Conservation (phyloP, 805 yeast species). For the Saccharomycopsis synnaedendra region DNA sequence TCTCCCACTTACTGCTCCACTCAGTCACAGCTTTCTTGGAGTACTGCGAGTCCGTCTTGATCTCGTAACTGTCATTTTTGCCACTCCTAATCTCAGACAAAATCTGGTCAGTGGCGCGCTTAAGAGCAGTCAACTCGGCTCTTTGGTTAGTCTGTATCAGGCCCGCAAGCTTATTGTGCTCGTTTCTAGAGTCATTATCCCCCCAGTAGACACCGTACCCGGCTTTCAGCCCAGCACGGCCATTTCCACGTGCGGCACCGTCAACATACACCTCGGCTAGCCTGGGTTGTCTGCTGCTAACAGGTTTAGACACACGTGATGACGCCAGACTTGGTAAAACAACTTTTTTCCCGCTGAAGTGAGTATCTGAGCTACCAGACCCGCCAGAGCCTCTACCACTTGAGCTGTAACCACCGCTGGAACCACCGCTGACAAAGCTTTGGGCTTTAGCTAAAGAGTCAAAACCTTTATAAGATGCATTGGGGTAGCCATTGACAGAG, state of each 20-base stretch:
- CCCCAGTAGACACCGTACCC: conserved; percentile 79
- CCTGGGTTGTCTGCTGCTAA: too few relatives aligned
- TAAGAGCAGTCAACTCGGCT: conserved; percentile 67
- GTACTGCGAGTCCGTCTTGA: conserved; percentile 66
- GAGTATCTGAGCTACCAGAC: not conserved
- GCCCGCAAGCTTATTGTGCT: conserved; percentile 38
- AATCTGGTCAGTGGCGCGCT: conserved; percentile 39
- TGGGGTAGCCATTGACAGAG: conserved; percentile 43
- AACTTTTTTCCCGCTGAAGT: not conserved
- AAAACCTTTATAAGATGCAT: conserved; percentile 51
- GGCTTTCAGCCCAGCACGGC: conserved; percentile 30
- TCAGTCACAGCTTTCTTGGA: conserved; percentile 41
- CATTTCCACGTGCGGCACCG: conserved; percentile 64
- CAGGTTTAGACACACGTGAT: too few relatives aligned
- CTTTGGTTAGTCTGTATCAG: conserved; percentile 60
- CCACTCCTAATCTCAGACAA: conserved; percentile 23
- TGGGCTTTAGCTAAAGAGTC: conserved; percentile 35
- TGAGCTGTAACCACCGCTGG: not conserved
- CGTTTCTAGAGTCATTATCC: conserved; percentile 38
- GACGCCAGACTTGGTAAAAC: not conserved
- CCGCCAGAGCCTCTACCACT: not conserved
- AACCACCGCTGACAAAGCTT: conserved; percentile 24
- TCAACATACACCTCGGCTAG: conserved; percentile 47
- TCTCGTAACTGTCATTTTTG: conserved; percentile 25
- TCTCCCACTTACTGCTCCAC: conserved; percentile 50